Base-by-base conservation (phyloP, 306 rosid species). In the Sindora glabra region DNA sequence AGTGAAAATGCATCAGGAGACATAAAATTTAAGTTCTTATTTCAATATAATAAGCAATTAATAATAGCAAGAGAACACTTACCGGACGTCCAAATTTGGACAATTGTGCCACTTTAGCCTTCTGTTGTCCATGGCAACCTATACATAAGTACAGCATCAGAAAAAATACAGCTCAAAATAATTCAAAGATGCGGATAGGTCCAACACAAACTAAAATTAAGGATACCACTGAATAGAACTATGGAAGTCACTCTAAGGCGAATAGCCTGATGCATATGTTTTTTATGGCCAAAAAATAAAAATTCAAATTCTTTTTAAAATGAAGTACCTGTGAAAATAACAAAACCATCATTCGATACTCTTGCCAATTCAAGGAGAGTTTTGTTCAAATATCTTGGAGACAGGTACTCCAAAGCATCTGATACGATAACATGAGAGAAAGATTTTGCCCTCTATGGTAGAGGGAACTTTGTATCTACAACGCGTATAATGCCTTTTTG, bases 31-130 rank as follows among this genome's bases (percentile, higher is more conserved):
- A 21, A 25, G 52, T 6, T 15, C 13, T 27, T 14, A 6, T 34
- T 7, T 21, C 45, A 26, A 56, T 39, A 63, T 47, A 38, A 47
- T 38, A 39, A 30, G 47, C 8, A 12, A 62, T 47, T 37, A 63
- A 45, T 22, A 48, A 16, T 46, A 41, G 48, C 27, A 6, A 21
- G 29, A 60, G 42, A 33, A 8, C 37, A 83, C 97, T 90, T 66
- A 90, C 97, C 17, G 95, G 97, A 16, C 97, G 94, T 62, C 95
- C 97, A 47, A 90, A 90, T 77, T 87, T 90, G 10, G 97, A 75
- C 32, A 82, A 64, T 68, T 90, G 86, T 10, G 88, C 70, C 49
- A 75, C 66, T 80, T 82, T 90, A 64, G 94, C 95, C 69, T 81
- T 90, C 67, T 56, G 86, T 59, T 84, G 91, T 41, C 90, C 94